A percentile compares a stretch with the other conserved stretches of the same genome.
phyloP scores from a whole-genome alignment of 2,329 filamentous ascomycete genomes.

The Talaromyces islandicus region DNA sequence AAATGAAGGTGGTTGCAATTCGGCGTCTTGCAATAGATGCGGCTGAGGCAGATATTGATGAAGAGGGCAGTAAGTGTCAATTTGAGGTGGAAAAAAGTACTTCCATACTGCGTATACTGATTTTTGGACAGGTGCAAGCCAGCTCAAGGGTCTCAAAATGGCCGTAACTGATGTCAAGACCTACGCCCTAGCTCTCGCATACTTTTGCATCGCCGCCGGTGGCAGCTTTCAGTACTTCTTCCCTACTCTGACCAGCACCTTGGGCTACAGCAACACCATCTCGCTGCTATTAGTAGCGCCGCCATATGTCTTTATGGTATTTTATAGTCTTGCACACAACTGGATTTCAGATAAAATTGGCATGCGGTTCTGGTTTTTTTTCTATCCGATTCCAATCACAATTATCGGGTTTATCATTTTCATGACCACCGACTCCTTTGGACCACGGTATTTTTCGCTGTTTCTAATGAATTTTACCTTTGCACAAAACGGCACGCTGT shows the following conservation, averaged over 20 bases:
- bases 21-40: constrained; percentile 44
- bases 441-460: constrained; percentile 49
- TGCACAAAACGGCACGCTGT: constrained; percentile 46
- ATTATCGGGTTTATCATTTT: constrained; percentile 50
- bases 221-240: constrained; percentile 54
- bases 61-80: constrained; percentile 38
- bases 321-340: constrained; percentile 42
- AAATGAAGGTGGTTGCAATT: constrained; percentile 40
- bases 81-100: too few species aligned
- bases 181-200: constrained; percentile 40
- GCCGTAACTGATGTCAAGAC: constrained; percentile 48
- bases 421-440: constrained; percentile 48
- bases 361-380: constrained; percentile 49
- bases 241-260: constrained; percentile 44
- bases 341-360: constrained; percentile 40
- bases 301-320: constrained; percentile 50
- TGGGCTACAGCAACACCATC: constrained; percentile 40
- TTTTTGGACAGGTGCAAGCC: constrained; percentile 18
- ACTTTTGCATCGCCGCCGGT: constrained; percentile 45
- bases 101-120: too few species aligned
- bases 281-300: constrained; percentile 49
- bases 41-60: constrained; percentile 44
- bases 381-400: constrained; percentile 47
- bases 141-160: constrained; percentile 46
- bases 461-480: constrained; percentile 54